A percentile compares a stretch with the other conserved stretches of the same genome.
phyloP scores from a whole-genome alignment of 2,329 filamentous ascomycete genomes.

The Colletotrichum coccodes region DNA sequence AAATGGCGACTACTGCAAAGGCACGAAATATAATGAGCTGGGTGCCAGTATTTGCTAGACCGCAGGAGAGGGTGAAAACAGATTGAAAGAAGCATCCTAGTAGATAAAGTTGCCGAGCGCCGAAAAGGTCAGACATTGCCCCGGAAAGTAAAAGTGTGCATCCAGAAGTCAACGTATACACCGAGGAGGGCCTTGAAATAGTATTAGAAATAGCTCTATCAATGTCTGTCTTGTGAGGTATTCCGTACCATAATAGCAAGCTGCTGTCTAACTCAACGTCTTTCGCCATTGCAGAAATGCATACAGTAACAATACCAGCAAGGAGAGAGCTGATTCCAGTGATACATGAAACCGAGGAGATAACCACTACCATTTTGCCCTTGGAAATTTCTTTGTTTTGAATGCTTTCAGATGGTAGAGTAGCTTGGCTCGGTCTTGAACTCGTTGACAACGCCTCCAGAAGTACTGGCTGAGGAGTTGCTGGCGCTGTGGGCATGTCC shows the following conservation, averaged over 20 bases:
- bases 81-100: slow-evolving; percentile 30
- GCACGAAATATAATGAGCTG: slow-evolving; percentile 31
- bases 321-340: slow-evolving; percentile 23
- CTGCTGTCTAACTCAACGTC: slow-evolving; percentile 11
- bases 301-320: slow-evolving; percentile 18
- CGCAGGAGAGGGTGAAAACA: slow-evolving; percentile 26
- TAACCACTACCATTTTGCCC: slow-evolving; percentile 15
- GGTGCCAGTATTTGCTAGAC: slow-evolving; percentile 20
- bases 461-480: no score
- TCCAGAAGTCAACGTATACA: slow-evolving; percentile 18
- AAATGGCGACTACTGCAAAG: slow-evolving; percentile 31
- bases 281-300: slow-evolving; percentile 18
- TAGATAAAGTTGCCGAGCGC: slow-evolving; percentile 26
- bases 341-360: slow-evolving; percentile 22
- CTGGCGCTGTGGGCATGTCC: no score
- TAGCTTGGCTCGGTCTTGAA: no score
- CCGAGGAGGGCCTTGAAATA: slow-evolving; percentile 14
- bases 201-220: not conserved
- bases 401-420: no score
- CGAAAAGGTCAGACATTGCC: slow-evolving; percentile 28
- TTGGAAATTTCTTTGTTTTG: no score
- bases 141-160: slow-evolving; percentile 21
- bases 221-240: fast-evolving
- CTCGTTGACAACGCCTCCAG: no score
- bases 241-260: slow-evolving; percentile 16